A percentile compares a stretch with the other conserved stretches of the same genome.
phyloP scores from a whole-genome alignment of 1,284 basidiomycete genomes.

The Exobasidium cylindrosporum region DNA sequence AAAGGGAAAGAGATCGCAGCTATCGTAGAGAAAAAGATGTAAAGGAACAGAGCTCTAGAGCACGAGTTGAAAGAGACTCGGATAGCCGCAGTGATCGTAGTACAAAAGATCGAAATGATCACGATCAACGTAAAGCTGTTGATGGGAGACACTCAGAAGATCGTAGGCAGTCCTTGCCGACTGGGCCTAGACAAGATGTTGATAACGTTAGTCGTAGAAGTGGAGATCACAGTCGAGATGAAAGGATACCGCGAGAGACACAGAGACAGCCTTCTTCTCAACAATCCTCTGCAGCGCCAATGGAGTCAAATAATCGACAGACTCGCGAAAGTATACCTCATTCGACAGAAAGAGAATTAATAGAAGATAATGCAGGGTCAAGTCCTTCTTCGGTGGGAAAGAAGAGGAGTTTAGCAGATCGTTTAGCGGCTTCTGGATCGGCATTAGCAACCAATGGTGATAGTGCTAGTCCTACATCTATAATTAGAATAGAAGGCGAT shows the following conservation, averaged over 20 bases:
- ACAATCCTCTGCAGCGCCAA: neutral
- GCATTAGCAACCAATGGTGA: neutral
- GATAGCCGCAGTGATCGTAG: neutral
- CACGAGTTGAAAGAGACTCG: neutral
- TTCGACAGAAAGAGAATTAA: too few relatives aligned
- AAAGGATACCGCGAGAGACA: neutral
- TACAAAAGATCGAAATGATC: neutral
- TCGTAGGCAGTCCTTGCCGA: neutral
- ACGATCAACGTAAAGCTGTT: neutral
- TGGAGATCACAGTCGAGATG: neutral
- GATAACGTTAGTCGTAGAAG: neutral
- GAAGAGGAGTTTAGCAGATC: conserved; percentile 6
- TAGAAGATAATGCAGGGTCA: neutral
- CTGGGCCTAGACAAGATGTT: neutral
- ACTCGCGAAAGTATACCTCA: neutral
- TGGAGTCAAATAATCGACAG: neutral
- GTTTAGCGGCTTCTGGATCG: too few relatives aligned
- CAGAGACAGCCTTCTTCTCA: neutral
- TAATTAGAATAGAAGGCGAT: too few relatives aligned
- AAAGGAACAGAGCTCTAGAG: neutral
- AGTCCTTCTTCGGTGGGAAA: neutral
- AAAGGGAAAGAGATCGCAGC: neutral
- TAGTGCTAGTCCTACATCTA: neutral
- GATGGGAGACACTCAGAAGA: neutral
- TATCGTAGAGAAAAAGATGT: neutral